A percentile compares a stretch with the other conserved stretches of the same genome.
Evolutionary conservation across 2,329 filamentous ascomycete species (phyloP).

Genomic region (Amphichorda felina): DNA sequence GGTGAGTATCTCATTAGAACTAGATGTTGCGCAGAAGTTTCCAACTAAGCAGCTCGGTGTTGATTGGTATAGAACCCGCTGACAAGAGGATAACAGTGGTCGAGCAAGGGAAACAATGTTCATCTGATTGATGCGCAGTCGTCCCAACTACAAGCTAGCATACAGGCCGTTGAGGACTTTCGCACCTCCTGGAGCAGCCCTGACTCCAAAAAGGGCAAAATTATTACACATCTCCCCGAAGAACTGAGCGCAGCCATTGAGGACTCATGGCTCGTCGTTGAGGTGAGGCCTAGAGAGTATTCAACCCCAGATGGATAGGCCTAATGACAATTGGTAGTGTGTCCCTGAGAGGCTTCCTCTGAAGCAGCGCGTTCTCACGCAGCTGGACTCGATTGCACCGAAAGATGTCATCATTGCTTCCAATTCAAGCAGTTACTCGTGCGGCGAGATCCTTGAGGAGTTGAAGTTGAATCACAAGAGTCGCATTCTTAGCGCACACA

Average conservation of each 20-base stretch:
- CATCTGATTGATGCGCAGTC: slow-evolving; percentile 14
- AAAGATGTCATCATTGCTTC: slow-evolving; percentile 27
- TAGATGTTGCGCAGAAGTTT: too few species aligned
- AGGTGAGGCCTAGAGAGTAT: slow-evolving; percentile 7
- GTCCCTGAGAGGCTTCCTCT: slow-evolving; percentile 28
- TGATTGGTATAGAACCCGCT: too few species aligned
- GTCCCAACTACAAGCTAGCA: slow-evolving; percentile 12
- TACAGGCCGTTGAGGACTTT: slow-evolving; percentile 12
- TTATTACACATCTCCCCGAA: slow-evolving; percentile 10
- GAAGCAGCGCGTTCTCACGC: slow-evolving; percentile 24
- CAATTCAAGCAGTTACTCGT: slow-evolving; percentile 34
- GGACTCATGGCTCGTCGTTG: slow-evolving; percentile 14
- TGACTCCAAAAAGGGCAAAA: slow-evolving; percentile 6
- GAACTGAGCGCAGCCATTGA: slow-evolving; percentile 9
- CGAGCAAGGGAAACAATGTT: slow-evolving; percentile 15
- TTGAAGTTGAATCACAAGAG: slow-evolving; percentile 18
- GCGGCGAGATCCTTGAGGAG: slow-evolving; percentile 25
- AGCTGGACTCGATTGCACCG: slow-evolving; percentile 24
- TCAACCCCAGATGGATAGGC: too few species aligned
- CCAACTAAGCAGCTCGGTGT: too few species aligned
- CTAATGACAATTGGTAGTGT: slow-evolving; percentile 16
- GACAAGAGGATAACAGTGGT: slow-evolving; percentile 17
- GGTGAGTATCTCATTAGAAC: slow-evolving; percentile 9
- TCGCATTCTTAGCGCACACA: slow-evolving; percentile 29
- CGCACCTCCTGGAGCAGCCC: slow-evolving; percentile 6